These are phyloP conservation scores for Fusarium anguioides DNA, from an alignment of 2,329 filamentous ascomycete genomes.

Conservation along the genomic window DNA sequence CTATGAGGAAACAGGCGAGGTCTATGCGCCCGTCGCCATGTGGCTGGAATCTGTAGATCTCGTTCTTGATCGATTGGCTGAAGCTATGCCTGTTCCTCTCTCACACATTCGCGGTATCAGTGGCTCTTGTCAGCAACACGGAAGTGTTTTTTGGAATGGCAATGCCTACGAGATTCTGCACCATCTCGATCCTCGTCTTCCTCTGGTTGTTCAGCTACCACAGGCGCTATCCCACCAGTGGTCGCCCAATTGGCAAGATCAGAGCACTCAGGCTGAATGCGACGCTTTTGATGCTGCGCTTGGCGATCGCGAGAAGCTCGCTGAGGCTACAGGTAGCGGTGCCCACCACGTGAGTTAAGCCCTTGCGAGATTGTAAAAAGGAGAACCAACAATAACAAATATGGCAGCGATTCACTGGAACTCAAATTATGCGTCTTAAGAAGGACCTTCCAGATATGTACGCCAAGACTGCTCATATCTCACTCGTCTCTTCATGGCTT, in stretches of 20 bases:
- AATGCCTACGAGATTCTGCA: constrained; percentile 74
- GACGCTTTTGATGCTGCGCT: constrained; percentile 84
- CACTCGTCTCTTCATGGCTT: constrained; percentile 93
- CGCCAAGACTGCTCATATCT: constrained; percentile 82
- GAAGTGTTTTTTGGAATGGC: constrained; percentile 91
- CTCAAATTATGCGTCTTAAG: constrained; percentile 91
- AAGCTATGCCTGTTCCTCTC: constrained; percentile 73
- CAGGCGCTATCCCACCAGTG: constrained; percentile 83
- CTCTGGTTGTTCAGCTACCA: constrained; percentile 77
- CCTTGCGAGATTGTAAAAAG: constrained; percentile 1
- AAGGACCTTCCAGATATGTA: constrained; percentile 85
- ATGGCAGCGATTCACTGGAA: constrained; percentile 88
- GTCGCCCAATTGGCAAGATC: constrained; percentile 98
- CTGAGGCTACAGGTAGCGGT: constrained; percentile 85
- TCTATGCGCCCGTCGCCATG: constrained; percentile 91
- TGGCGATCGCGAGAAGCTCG: constrained; percentile 74
- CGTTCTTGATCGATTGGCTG: constrained; percentile 78
- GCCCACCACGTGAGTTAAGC: constrained; percentile 83
- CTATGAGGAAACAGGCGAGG: constrained; percentile 85
- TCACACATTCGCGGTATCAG: constrained; percentile 81
- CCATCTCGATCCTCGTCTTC: constrained; percentile 67
- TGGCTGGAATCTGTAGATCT: constrained; percentile 94
- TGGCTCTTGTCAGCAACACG: constrained; percentile 96
- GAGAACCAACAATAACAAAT: constrained; percentile 17
- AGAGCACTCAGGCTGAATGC: constrained; percentile 92